A percentile compares a stretch with the other conserved stretches of the same genome.
Evolutionary conservation across 2,329 filamentous ascomycete genomes (phyloP).

Genomic region (Fusarium xylarioides): DNA sequence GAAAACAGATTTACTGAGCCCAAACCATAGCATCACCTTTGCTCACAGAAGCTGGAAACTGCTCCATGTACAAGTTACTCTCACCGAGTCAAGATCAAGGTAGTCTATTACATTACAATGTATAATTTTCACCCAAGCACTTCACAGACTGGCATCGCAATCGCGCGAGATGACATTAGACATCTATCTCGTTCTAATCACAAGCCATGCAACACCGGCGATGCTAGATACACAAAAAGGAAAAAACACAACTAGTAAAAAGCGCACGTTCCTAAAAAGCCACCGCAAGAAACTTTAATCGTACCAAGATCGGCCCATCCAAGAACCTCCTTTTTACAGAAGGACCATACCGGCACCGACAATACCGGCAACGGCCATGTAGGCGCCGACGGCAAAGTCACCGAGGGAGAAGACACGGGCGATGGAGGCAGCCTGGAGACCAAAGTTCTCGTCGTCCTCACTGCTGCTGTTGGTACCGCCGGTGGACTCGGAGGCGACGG

Average conservation of each 20-base stretch:
- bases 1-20: accelerated
- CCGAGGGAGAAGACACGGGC: conserved; percentile 56
- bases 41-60: not conserved
- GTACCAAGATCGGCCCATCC: conserved; percentile 19
- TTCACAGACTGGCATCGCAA: conserved; percentile 26
- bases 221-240: conserved; percentile 42
- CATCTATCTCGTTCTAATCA: conserved; percentile 42
- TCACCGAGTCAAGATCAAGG: not conserved
- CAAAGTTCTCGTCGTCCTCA: conserved; percentile 47
- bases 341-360: conserved; percentile 63
- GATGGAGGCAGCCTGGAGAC: conserved; percentile 49
- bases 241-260: conserved; percentile 30
- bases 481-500: conserved; percentile 44
- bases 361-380: conserved; percentile 61
- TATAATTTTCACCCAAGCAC: not conserved
- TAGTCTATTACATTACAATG: conserved; percentile 1
- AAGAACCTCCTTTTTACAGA: conserved; percentile 54
- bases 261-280: conserved; percentile 32
- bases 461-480: conserved; percentile 17
- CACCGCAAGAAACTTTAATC: conserved; percentile 35
- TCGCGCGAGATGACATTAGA: conserved; percentile 40
- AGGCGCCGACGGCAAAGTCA: conserved; percentile 59
- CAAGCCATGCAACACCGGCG: conserved; percentile 42
- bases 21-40: not conserved
- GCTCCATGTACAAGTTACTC: not conserved